phyloP scores from a whole-genome alignment of 768 basidiomycete genomes.

The Dioszegia hungarica region DNA sequence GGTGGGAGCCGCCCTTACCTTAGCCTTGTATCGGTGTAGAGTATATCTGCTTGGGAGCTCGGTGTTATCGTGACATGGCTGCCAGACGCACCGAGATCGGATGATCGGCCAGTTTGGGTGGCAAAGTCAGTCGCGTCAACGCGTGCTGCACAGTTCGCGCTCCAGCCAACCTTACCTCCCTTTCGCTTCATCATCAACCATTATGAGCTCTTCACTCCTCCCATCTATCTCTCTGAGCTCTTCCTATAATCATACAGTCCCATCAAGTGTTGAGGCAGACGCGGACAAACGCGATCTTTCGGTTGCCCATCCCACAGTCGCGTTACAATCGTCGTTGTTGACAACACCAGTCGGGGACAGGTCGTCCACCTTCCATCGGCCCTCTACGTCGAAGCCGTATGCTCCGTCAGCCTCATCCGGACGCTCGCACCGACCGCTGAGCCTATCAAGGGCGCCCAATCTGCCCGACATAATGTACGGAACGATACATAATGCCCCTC shows the following conservation, averaged over 20 bases:
- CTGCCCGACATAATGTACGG: too few species aligned
- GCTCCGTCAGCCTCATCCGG: background rate
- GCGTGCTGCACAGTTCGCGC: background rate
- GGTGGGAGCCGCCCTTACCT: constrained; percentile 13
- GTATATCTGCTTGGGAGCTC: background rate
- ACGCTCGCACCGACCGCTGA: too few species aligned
- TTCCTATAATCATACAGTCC: background rate
- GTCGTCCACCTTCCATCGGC: too few species aligned
- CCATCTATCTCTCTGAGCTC: background rate
- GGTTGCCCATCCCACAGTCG: too few species aligned
- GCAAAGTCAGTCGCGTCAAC: constrained; percentile 8
- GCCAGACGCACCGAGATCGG: too few species aligned
- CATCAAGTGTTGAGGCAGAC: too few species aligned
- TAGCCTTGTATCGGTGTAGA: background rate
- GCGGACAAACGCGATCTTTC: too few species aligned
- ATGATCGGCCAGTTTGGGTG: background rate
- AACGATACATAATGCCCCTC: too few species aligned
- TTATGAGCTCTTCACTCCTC: background rate
- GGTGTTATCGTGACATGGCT: too few species aligned
- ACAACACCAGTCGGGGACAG: too few species aligned
- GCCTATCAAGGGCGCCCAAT: too few species aligned
- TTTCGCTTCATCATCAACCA: background rate
- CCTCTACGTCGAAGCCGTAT: background rate
- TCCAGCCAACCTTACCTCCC: background rate
- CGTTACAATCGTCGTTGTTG: too few species aligned